These are phyloP conservation scores for Manihot esculenta DNA, from an alignment of 441 rosid genomes.

Conservation along the genomic window DNA sequence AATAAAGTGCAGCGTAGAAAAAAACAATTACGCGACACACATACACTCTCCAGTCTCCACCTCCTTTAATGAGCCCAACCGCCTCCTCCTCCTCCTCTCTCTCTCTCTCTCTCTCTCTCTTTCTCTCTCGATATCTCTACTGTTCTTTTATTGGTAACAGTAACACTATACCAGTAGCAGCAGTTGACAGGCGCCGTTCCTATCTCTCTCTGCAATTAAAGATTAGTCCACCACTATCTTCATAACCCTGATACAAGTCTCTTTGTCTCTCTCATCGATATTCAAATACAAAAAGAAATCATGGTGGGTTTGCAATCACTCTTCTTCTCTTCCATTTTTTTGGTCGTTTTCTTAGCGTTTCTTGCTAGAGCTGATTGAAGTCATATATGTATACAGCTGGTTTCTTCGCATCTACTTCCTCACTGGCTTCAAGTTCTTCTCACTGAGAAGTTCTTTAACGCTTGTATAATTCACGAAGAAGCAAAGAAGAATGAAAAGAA, in stretches of 20 bases:
- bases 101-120: too few species aligned
- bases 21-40: constrained; percentile 16
- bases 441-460: constrained; percentile 81
- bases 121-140: not conserved
- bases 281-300: constrained; percentile 22
- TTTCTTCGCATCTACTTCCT: constrained; percentile 43
- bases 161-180: constrained; percentile 28
- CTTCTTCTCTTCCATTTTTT: too few species aligned
- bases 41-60: not conserved
- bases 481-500: constrained; percentile 81
- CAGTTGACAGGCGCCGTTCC: constrained; percentile 55
- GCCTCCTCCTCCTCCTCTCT: not conserved
- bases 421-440: constrained; percentile 73
- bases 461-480: constrained; percentile 66
- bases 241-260: constrained; percentile 18
- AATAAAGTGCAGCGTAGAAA: not conserved
- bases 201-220: constrained; percentile 28
- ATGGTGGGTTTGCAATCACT: constrained; percentile 33
- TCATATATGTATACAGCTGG: constrained; percentile 30
- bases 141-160: constrained; percentile 44
- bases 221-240: constrained; percentile 26
- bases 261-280: constrained; percentile 18
- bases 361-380: not conserved
- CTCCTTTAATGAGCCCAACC: constrained; percentile 33
- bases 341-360: not conserved